phyloP scores from a whole-genome alignment of 257 asterid species.

The Sherardia arvensis region DNA sequence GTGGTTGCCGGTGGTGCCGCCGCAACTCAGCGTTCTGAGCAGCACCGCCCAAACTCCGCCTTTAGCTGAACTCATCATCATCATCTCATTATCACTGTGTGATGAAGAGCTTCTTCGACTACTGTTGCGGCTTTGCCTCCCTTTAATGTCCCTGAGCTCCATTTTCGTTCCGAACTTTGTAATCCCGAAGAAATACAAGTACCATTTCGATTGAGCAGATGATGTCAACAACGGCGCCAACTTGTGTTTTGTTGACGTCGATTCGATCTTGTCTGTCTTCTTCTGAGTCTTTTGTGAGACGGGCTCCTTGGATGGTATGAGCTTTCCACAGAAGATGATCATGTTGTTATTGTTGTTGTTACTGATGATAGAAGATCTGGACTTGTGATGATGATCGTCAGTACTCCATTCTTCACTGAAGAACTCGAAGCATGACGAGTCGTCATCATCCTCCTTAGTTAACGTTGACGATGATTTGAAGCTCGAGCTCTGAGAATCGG shows the following conservation, averaged over 20 bases:
- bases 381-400: background rate
- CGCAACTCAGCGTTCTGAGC: slow-evolving; percentile 55
- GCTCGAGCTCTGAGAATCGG: slow-evolving; percentile 29
- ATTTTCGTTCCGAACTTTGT: slow-evolving; percentile 34
- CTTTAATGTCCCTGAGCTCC: slow-evolving; percentile 49
- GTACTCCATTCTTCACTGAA: slow-evolving; percentile 20
- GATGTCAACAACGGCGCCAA: slow-evolving; percentile 25
- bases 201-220: slow-evolving; percentile 37
- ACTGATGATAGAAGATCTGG: background rate
- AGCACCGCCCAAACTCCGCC: slow-evolving; percentile 40
- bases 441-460: slow-evolving; percentile 11
- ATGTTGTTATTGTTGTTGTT: slow-evolving; percentile 25
- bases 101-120: slow-evolving; percentile 25
- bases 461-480: slow-evolving; percentile 28
- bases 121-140: slow-evolving; percentile 47
- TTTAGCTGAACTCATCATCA: background rate
- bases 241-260: background rate
- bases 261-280: background rate
- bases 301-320: slow-evolving; percentile 31
- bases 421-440: slow-evolving; percentile 27
- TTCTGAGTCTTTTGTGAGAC: slow-evolving; percentile 6
- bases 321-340: slow-evolving; percentile 59
- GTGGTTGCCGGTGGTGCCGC: slow-evolving; percentile 11
- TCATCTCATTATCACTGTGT: slow-evolving; percentile 3
- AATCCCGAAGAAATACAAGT: slow-evolving; percentile 39